Base-by-base conservation (phyloP, 2,329 filamentous ascomycete genomes). In the Epicoccum nigrum region DNA sequence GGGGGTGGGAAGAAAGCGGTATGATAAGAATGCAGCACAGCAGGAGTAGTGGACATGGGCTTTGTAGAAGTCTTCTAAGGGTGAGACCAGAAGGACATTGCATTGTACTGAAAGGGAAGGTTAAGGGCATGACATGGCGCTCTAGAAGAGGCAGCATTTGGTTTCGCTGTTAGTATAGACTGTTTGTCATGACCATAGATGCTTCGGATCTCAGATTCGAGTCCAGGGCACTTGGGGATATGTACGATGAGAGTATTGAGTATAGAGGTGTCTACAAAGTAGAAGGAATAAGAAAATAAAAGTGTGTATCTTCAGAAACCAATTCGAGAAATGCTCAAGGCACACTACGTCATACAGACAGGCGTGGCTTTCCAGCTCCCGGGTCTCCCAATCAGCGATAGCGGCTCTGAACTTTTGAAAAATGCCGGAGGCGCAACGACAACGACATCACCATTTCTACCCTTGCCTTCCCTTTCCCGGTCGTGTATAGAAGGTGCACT, bases 401-500 rank as follows among this genome's bases (percentile, higher is more conserved):
- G 51, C 40, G 49, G 49, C 50, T n/a, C n/a, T 20, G 8, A 25
- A 21, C 6, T 35, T 33, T 5, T 23, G 38, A 45, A 54, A 54
- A 54, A 43, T 46, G 51, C 45, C 45, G 45, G 51, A 23, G n/a
- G n/a, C 17, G 16, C 19, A 33, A 38, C 35, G 40, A 46, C 34
- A 23, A 28, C 41, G 35, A 45, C 45, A 43, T 39, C 3, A 35
- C 21, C 6, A 34, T 32, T 15, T 11, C 13, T 4, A 16, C 15
- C 2, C 8, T 9, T 2, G 17, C 9, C 15, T 38, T 17, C 20
- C n/a, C 4, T 35, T 40, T n/a, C 30, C 19, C 34, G 20, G n/a
- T 17, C 19, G 35, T 33, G 32, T 34, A 44, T 28, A 39, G 33
- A 30, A 30, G 12, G 4, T 8, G 21, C 8, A 15, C 3, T 30